Evolutionary conservation across 495 filamentous ascomycete genomes (phyloP).

Genomic region (Hypoxylon trugodes): DNA sequence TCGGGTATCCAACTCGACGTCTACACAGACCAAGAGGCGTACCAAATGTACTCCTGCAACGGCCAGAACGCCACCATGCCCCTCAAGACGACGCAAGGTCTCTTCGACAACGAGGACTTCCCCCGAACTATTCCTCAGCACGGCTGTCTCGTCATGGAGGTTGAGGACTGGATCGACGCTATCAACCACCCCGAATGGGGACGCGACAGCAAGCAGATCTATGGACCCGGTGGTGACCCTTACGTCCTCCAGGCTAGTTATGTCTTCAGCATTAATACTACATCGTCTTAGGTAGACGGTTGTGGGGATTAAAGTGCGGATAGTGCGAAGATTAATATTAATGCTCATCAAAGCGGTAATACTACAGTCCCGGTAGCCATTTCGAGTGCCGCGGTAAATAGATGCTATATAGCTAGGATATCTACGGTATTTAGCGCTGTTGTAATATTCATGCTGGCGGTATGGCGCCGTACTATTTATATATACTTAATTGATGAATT

Average conservation of each 20-base stretch:
- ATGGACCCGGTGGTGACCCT: conserved; percentile 66
- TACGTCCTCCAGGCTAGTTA: conserved; percentile 73
- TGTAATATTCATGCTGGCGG: background rate
- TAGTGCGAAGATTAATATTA: background rate
- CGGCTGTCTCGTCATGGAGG: conserved; percentile 76
- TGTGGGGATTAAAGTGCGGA: background rate
- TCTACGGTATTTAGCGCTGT: conserved; percentile 10
- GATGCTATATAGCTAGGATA: background rate
- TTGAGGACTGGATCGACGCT: conserved; percentile 79
- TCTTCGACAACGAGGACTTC: conserved; percentile 47
- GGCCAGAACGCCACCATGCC: conserved; percentile 72
- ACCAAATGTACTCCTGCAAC: conserved; percentile 82
- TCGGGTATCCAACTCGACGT: conserved; percentile 79
- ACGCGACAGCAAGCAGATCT: conserved; percentile 67
- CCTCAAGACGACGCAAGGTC: conserved; percentile 71
- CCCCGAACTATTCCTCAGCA: conserved; percentile 67
- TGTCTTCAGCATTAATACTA: conserved; percentile 60
- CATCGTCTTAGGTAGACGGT: conserved; percentile 34
- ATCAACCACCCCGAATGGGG: conserved; percentile 86
- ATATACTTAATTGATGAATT: conserved; percentile 18
- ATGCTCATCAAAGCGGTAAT: background rate
- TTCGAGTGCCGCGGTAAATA: conserved; percentile 11
- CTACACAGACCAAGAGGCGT: conserved; percentile 75
- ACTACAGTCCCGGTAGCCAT: background rate
- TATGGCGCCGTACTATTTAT: background rate